These are phyloP conservation scores for Schizopora paradoxa DNA, from an alignment of 1,284 basidiomycete genomes.

Conservation along the genomic window DNA sequence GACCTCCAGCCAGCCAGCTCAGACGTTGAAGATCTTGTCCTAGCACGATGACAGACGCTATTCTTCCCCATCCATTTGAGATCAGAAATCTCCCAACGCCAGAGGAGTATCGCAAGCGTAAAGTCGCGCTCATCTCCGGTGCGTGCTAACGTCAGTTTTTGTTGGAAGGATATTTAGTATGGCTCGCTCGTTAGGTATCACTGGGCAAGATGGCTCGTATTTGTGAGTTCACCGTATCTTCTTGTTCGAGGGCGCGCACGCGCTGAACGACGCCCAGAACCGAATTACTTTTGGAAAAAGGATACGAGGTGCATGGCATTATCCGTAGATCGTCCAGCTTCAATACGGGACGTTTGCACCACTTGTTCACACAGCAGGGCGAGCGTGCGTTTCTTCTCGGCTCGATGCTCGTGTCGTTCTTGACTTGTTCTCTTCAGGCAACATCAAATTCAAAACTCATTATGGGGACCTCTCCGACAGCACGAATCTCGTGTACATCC, in stretches of 20 bases:
- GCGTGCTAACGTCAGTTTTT: constrained; percentile 21
- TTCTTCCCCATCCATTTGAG: constrained; percentile 34
- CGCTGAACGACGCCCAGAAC: constrained; percentile 42
- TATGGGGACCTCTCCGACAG: constrained; percentile 90
- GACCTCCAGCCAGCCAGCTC: no score
- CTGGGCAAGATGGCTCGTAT: constrained; percentile 89
- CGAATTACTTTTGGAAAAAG: constrained; percentile 79
- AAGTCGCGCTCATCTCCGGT: constrained; percentile 88
- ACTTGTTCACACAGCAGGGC: constrained; percentile 84
- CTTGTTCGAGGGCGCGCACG: not conserved
- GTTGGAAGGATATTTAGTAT: constrained; percentile 7
- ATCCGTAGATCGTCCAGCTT: constrained; percentile 91
- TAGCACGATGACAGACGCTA: constrained; percentile 15
- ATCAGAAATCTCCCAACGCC: constrained; percentile 59
- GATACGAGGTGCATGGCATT: constrained; percentile 89
- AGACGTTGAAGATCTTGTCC: no score
- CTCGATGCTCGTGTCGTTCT: constrained; percentile 11
- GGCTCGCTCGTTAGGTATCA: constrained; percentile 57
- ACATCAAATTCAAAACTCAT: constrained; percentile 80
- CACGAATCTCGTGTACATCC: constrained; percentile 90
- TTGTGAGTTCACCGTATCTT: constrained; percentile 44
- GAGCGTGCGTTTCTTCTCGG: constrained; percentile 51
- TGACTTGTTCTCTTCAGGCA: constrained; percentile 37
- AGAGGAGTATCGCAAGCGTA: constrained; percentile 78
- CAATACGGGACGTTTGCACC: constrained; percentile 88